These are phyloP conservation scores for Schizosaccharomyces osmophilus DNA, from an alignment of 805 yeast species.

Conservation along the genomic window DNA sequence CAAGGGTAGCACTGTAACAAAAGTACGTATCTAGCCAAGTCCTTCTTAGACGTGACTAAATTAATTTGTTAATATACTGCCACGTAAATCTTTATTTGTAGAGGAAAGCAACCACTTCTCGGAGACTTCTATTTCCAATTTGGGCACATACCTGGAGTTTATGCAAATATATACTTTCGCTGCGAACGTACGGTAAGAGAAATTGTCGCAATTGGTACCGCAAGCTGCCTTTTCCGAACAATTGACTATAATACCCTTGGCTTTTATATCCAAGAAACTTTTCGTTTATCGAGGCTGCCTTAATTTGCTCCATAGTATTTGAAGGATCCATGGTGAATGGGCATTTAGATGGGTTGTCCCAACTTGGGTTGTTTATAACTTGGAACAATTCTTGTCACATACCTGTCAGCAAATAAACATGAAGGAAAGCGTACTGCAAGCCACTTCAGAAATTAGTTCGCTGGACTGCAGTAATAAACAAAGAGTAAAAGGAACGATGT, in stretches of 20 bases:
- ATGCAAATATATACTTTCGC: slow-evolving; percentile 39
- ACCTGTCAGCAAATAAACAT: no score
- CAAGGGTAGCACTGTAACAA: slow-evolving; percentile 69
- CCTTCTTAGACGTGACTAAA: slow-evolving; percentile 16
- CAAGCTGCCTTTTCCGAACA: background rate
- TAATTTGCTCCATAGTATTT: no score
- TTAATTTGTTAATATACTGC: no score
- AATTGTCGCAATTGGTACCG: slow-evolving; percentile 29
- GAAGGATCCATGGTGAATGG: no score
- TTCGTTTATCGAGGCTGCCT: background rate
- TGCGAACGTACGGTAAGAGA: slow-evolving; percentile 31
- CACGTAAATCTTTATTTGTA: background rate
- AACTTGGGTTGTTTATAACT: no score
- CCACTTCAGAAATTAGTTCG: no score
- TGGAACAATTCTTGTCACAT: no score
- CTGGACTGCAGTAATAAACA: no score
- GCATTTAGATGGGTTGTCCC: no score
- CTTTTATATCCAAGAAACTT: background rate
- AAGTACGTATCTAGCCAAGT: slow-evolving; percentile 45
- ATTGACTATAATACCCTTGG: background rate
- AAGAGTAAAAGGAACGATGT: background rate
- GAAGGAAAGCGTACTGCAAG: no score
- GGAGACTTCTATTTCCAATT: no score
- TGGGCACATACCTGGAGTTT: slow-evolving; percentile 23
- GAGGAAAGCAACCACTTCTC: background rate